phyloP scores from a whole-genome alignment of 73 alveolate species.

The Stentor coeruleus region DNA sequence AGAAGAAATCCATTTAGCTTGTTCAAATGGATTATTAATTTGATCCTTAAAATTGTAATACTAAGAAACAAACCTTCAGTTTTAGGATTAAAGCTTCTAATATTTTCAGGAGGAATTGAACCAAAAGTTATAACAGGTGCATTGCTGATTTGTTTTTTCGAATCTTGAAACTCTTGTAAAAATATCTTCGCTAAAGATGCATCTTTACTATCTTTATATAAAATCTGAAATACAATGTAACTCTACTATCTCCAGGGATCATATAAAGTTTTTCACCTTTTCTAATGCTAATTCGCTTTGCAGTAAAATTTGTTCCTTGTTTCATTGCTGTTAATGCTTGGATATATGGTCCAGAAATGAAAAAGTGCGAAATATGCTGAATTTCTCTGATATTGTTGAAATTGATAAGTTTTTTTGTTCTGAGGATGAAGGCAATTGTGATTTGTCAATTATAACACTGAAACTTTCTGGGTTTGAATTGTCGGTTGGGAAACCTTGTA shows the following conservation, averaged over 20 bases:
- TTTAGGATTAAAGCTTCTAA: neutral
- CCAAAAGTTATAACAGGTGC: conserved; percentile 13
- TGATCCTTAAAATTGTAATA: conserved; percentile 10
- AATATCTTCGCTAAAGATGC: neutral
- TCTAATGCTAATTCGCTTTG: neutral
- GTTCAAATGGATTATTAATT: neutral
- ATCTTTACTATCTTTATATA: neutral
- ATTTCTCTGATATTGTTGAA: neutral
- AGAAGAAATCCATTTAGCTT: conserved; percentile 28
- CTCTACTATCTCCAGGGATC: conserved; percentile 16
- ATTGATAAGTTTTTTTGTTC: neutral
- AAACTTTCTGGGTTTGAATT: too few relatives aligned
- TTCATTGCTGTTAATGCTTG: neutral
- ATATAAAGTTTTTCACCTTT: neutral
- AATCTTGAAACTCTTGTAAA: conserved; percentile 16
- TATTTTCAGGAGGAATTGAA: neutral
- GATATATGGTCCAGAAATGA: conserved; percentile 8
- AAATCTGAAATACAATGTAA: neutral
- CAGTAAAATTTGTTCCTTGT: neutral
- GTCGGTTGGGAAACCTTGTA: conserved; percentile 18
- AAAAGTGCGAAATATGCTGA: conserved; percentile 23
- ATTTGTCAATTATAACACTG: neutral
- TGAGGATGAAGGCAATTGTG: neutral
- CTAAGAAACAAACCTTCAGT: neutral
- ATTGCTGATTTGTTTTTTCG: neutral